Evolutionary conservation across 2,329 filamentous ascomycete species (phyloP).

Genomic region (Tolypocladium tropicale): DNA sequence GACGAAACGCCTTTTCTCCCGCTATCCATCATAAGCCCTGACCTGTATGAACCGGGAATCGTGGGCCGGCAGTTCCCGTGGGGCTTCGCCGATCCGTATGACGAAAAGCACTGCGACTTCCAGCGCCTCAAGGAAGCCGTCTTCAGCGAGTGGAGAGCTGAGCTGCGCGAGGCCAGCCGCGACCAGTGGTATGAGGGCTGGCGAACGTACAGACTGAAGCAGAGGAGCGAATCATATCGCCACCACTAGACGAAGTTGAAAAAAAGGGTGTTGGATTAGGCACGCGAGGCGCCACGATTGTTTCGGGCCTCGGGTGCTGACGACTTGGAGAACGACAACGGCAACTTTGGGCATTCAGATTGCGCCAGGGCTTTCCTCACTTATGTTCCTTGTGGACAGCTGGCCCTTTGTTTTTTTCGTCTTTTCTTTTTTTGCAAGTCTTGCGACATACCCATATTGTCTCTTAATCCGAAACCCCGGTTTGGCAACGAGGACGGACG

Average conservation of each 20-base stretch:
- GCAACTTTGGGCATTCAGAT: not conserved
- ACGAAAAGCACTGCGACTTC: constrained; percentile 90
- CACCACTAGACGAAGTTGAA: constrained; percentile 17
- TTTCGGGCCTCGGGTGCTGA: not conserved
- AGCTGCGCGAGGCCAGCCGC: constrained; percentile 80
- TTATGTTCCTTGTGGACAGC: not conserved
- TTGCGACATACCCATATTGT: not conserved
- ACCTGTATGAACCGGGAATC: constrained; percentile 72
- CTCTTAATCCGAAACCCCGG: not conserved
- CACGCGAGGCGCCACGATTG: not conserved
- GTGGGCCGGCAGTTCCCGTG: constrained; percentile 87
- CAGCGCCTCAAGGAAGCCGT: constrained; percentile 80
- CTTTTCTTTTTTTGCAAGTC: not conserved
- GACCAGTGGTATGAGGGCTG: constrained; percentile 95
- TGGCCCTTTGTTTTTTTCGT: not conserved
- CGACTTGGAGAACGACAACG: not conserved
- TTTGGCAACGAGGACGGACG: not conserved
- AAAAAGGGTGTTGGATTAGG: not conserved
- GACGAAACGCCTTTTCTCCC: constrained; percentile 64
- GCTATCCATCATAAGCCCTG: constrained; percentile 87
- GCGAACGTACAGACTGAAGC: constrained; percentile 64
- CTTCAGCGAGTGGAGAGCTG: constrained; percentile 85
- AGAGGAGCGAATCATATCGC: constrained; percentile 31
- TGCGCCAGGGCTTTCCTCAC: not conserved
- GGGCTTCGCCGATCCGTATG: constrained; percentile 93